Evolutionary conservation across 352 stramenopile genomes (phyloP).

Genomic region (Globisporangium okanoganense): DNA sequence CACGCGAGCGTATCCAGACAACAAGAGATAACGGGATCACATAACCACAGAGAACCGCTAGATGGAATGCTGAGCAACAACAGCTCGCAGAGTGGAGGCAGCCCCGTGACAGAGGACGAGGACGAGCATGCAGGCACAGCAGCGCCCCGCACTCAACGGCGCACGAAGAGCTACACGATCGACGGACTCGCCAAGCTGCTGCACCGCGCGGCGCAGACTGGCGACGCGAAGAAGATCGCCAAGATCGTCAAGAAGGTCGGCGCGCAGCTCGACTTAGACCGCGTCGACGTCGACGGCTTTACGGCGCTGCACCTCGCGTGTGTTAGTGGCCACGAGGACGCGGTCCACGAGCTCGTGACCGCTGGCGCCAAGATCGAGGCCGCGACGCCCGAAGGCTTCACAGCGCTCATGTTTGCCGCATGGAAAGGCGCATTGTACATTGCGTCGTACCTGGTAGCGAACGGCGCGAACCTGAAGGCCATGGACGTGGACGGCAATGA

Average conservation of each 20-base stretch:
- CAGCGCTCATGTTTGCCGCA: slow-evolving; percentile 50
- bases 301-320: slow-evolving; percentile 59
- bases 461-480: slow-evolving; percentile 30
- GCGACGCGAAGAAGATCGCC: slow-evolving; percentile 43
- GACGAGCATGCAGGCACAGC: slow-evolving; percentile 12
- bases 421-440: slow-evolving; percentile 39
- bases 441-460: slow-evolving; percentile 30
- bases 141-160: not conserved
- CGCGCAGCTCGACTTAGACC: slow-evolving; percentile 23
- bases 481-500: slow-evolving; percentile 50
- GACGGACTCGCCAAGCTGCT: slow-evolving; percentile 27
- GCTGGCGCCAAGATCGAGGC: slow-evolving; percentile 39
- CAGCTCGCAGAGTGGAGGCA: slow-evolving; percentile 51
- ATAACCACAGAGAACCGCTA: not conserved
- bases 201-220: slow-evolving; percentile 39
- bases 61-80: slow-evolving; percentile 21
- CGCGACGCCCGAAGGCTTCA: slow-evolving; percentile 50
- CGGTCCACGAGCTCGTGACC: slow-evolving; percentile 35
- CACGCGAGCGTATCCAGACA: not conserved
- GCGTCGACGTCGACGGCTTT: slow-evolving; percentile 48
- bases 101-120: slow-evolving; percentile 52
- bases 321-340: slow-evolving; percentile 41
- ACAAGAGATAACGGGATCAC: too few species aligned
- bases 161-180: slow-evolving; percentile 12
- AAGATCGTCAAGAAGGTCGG: slow-evolving; percentile 37